Base-by-base conservation (phyloP, 2,329 filamentous ascomycete genomes). In the Aspergillus unguis region DNA sequence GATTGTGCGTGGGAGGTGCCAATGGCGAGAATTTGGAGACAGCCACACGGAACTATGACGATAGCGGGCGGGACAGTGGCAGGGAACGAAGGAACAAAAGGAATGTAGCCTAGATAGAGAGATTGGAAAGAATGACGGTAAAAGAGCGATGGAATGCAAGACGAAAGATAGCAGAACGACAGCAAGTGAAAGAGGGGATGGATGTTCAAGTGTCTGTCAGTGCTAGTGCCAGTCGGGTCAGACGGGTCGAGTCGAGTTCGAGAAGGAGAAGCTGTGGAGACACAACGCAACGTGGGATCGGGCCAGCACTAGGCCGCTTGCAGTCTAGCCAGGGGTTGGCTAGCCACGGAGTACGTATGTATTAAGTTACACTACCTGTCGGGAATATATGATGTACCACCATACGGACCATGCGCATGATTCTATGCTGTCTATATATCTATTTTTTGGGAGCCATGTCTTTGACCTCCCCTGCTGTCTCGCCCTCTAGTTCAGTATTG, bases 401-500 rank as follows among this genome's bases (percentile, higher is more conserved):
- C 10, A 29, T 36, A 45, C 38, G 26, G 28, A 31, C 23, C 4
- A n/a, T 29, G 3, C 17, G 10, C 40, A 17, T 17, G 17, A 17
- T 17, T 29, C 8, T 23, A 33, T 7, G n/a, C 41, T 32, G 41
- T 9, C 11, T 28, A 32, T 4, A 23, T 32, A 6, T 33, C 40
- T 48, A 48, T 44, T 49, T 33, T 25, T 50, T 32, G 2, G 52
- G 53, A 11, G 57, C 35, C 46, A 50, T 52, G 31, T 60, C 54
- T 31, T 53, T 56, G n/a, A 44, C 45, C 36, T 50, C 57, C 11
- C 46, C 35, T 11, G 65, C 54, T 38, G 58, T 60, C 43, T 71
- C 69, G 23, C 62, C 61, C 17, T 63, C 67, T 45, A 71, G 61
- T 38, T 73, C 71, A 48, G 70, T 68, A 50, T 74, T 73, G 27